Evolutionary conservation across 1,139 yeast genomes (phyloP).

Genomic region (Candida smagusa): DNA sequence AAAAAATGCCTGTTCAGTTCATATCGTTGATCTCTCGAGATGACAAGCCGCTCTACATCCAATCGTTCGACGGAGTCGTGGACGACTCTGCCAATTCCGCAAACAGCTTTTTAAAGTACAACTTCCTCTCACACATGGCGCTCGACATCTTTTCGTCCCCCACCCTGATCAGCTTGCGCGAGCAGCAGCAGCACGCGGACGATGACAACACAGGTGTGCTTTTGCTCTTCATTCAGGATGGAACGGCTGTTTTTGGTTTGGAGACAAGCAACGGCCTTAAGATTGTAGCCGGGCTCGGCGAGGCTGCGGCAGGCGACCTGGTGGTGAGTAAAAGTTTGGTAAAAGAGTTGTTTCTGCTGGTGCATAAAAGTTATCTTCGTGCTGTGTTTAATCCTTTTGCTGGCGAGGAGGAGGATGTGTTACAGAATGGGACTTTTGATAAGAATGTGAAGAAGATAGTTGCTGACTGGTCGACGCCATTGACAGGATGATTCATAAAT

Average conservation of each 20-base stretch:
- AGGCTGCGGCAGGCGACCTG: not conserved
- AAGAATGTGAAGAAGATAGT: slow-evolving; percentile 33
- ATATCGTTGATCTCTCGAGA: slow-evolving; percentile 54
- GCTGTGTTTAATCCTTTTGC: slow-evolving; percentile 57
- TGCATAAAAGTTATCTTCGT: slow-evolving; percentile 50
- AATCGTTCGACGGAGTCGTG: slow-evolving; percentile 37
- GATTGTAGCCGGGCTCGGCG: slow-evolving; percentile 46
- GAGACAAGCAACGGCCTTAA: slow-evolving; percentile 62
- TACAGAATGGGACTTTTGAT: slow-evolving; percentile 40
- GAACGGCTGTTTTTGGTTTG: slow-evolving; percentile 56
- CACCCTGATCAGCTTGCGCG: slow-evolving; percentile 35
- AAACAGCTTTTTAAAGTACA: slow-evolving; percentile 53
- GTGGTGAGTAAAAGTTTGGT: slow-evolving; percentile 9
- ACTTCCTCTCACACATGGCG: slow-evolving; percentile 66
- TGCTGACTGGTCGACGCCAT: slow-evolving; percentile 23
- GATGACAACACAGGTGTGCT: slow-evolving; percentile 27
- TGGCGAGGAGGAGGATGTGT: slow-evolving; percentile 22
- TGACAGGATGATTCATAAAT: too few relatives aligned
- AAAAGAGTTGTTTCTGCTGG: slow-evolving; percentile 33
- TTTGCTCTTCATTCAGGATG: slow-evolving; percentile 59
- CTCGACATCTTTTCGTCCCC: slow-evolving; percentile 61
- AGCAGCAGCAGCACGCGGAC: slow-evolving; percentile 34
- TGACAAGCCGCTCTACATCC: slow-evolving; percentile 59
- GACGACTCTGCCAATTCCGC: slow-evolving; percentile 21
- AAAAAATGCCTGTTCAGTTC: slow-evolving; percentile 28